Evolutionary conservation across 352 stramenopile genomes (phyloP).

Genomic region (Phytophthora hibernalis): DNA sequence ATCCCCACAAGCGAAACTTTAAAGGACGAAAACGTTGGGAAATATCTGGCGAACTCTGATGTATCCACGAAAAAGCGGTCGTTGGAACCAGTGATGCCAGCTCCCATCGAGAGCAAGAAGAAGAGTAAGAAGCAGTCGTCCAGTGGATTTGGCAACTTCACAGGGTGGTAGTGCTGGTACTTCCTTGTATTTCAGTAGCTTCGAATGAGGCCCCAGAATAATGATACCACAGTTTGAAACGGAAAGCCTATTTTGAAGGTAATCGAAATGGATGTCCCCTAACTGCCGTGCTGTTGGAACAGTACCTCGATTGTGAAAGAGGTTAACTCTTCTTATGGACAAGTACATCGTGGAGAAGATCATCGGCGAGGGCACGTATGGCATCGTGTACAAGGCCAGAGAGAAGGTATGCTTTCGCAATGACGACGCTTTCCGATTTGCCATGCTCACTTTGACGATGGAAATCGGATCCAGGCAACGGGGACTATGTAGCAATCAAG

Average conservation of each 20-base stretch:
- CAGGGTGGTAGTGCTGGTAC: constrained; percentile 61
- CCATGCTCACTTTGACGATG: not conserved
- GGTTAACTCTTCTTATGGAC: constrained; percentile 53
- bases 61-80: constrained; percentile 34
- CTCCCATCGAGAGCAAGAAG: constrained; percentile 83
- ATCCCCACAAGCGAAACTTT: constrained; percentile 50
- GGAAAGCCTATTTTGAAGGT: constrained; percentile 28
- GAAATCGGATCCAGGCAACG: constrained; percentile 42
- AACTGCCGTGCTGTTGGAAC: not conserved
- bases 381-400: constrained; percentile 79
- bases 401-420: constrained; percentile 62
- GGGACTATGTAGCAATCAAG: constrained; percentile 83
- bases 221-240: constrained; percentile 24
- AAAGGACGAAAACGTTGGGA: constrained; percentile 67
- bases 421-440: not conserved
- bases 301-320: not conserved
- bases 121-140: constrained; percentile 55
- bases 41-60: constrained; percentile 57
- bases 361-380: constrained; percentile 87
- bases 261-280: not conserved
- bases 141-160: constrained; percentile 82
- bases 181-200: too few relatives aligned
- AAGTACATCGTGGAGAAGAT: constrained; percentile 84
- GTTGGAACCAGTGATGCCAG: constrained; percentile 39
- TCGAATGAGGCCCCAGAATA: constrained; percentile 9